Conservation (phyloP, 1,284 basidiomycete genomes). For the Pyrrhoderma noxium region DNA sequence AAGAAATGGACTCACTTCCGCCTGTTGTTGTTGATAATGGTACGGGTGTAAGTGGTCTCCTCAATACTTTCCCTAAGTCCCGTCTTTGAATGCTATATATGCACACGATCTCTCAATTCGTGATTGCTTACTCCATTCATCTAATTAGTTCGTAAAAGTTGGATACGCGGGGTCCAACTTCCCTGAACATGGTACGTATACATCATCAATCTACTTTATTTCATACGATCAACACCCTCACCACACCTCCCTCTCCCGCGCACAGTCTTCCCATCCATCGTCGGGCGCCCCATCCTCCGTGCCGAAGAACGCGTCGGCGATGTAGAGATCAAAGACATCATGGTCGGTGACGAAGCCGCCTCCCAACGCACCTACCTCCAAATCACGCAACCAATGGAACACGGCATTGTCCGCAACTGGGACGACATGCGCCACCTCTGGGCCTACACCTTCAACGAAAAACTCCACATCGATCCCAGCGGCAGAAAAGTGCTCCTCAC, state of each 20-base stretch:
- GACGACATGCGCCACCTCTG: conserved; percentile 98
- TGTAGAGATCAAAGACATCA: conserved; percentile 89
- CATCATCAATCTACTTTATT: neutral
- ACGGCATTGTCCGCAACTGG: conserved; percentile 98
- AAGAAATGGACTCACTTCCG: conserved; percentile 50
- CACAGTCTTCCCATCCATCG: conserved; percentile 90
- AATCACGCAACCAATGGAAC: conserved; percentile 97
- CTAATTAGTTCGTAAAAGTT: conserved; percentile 88
- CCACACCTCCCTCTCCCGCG: neutral
- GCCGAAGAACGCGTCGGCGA: conserved; percentile 91
- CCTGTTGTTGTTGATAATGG: conserved; percentile 97
- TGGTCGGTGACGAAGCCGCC: conserved; percentile 96
- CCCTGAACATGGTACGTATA: conserved; percentile 81
- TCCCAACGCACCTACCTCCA: conserved; percentile 93
- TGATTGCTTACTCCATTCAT: neutral
- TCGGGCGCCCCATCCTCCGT: conserved; percentile 94
- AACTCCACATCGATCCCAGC: conserved; percentile 81
- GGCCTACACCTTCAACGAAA: conserved; percentile 98
- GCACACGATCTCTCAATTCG: neutral
- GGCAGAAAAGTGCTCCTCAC: conserved; percentile 92
- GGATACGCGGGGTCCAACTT: conserved; percentile 98
- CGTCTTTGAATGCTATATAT: neutral
- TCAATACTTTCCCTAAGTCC: neutral
- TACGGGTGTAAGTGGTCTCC: conserved; percentile 69
- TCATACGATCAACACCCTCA: neutral